A percentile compares a stretch with the other conserved stretches of the same genome.
These are phyloP conservation scores for Myriosclerotinia duriaeana DNA, from an alignment of 2,329 filamentous ascomycete genomes.

Conservation along the genomic window DNA sequence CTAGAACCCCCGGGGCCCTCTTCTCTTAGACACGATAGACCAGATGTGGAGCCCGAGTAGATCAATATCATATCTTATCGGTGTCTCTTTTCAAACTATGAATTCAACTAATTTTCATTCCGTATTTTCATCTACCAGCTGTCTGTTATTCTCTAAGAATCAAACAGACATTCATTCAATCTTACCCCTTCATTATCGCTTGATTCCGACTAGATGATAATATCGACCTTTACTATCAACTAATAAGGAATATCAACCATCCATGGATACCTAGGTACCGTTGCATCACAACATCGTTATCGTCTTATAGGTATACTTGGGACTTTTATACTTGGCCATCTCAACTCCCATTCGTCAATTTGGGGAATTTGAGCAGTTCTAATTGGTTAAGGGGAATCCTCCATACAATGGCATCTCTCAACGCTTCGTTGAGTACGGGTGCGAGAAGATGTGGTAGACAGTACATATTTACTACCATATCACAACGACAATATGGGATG, in stretches of 20 bases:
- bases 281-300: not conserved
- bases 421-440: constrained; percentile 11
- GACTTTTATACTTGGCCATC: too few relatives aligned
- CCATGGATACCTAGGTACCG: too few relatives aligned
- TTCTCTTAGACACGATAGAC: too few relatives aligned
- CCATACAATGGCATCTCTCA: constrained; percentile 11
- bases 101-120: not conserved
- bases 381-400: not conserved
- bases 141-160: not conserved
- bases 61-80: constrained; percentile 16
- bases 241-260: not conserved
- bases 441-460: constrained; percentile 16
- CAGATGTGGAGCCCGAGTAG: constrained; percentile 7
- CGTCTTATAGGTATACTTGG: not conserved
- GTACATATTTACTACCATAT: not conserved
- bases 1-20: not conserved
- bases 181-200: not conserved
- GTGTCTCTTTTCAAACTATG: not conserved
- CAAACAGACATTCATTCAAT: not conserved
- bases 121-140: not conserved
- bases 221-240: not conserved
- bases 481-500: not conserved
- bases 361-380: too few relatives aligned
- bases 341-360: not conserved
- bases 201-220: not conserved